These are phyloP conservation scores for Hygrophorus pudorinus DNA, from an alignment of 768 basidiomycete species.

Conservation along the genomic window DNA sequence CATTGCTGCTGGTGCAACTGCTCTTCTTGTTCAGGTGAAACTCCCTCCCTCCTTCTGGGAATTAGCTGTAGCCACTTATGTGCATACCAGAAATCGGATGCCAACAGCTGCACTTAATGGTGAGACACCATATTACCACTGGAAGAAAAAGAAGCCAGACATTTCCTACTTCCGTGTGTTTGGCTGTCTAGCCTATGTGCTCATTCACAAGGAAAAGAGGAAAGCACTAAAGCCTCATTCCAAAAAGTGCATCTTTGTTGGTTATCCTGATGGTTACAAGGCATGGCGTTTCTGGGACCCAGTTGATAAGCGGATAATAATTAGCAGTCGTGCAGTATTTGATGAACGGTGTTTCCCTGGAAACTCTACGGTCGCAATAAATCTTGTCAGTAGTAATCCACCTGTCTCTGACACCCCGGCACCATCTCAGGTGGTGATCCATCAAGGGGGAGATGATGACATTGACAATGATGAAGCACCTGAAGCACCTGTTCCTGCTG, in stretches of 20 bases:
- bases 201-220: constrained; percentile 24
- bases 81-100: constrained; percentile 14
- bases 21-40: constrained; percentile 19
- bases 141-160: constrained; percentile 13
- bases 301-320: constrained; percentile 16
- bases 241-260: constrained; percentile 27
- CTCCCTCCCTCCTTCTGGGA: constrained; percentile 15
- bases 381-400: no score
- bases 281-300: constrained; percentile 28
- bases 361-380: constrained; percentile 2
- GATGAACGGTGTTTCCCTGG: constrained; percentile 23
- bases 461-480: constrained; percentile 11
- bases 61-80: constrained; percentile 12
- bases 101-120: constrained; percentile 9
- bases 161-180: constrained; percentile 24
- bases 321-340: constrained; percentile 20
- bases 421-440: constrained; percentile 8
- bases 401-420: constrained; percentile 7
- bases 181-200: constrained; percentile 29
- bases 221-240: constrained; percentile 18
- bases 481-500: constrained; percentile 7
- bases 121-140: constrained; percentile 10
- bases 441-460: constrained; percentile 16
- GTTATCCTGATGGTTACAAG: constrained; percentile 22
- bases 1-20: constrained; percentile 20